Conservation (phyloP, 2,329 filamentous ascomycete species). For the Penicillium sp. region DNA sequence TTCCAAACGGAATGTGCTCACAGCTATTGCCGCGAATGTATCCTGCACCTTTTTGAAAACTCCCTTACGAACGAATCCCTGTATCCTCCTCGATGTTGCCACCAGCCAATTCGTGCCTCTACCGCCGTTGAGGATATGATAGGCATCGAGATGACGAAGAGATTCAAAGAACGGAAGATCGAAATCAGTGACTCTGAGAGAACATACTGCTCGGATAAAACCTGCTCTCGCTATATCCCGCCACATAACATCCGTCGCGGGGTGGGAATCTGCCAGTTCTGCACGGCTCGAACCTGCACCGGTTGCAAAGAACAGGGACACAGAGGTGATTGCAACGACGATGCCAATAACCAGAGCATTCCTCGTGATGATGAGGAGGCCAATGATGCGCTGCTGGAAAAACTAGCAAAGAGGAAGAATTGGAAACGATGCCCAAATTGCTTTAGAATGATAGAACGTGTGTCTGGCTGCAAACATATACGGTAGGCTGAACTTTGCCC, state of each 20-base stretch:
- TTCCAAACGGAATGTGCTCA: background rate
- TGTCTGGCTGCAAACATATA: background rate
- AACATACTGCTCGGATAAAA: background rate
- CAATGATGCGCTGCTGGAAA: background rate
- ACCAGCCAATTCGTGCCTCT: background rate
- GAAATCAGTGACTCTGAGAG: background rate
- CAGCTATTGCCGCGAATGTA: background rate
- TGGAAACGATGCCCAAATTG: slow-evolving; percentile 3
- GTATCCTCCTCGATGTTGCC: slow-evolving; percentile 2
- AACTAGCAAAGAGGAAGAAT: background rate
- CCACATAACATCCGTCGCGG: background rate
- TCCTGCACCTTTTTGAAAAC: background rate
- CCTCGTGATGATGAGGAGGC: background rate
- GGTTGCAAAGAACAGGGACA: background rate
- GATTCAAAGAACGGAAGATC: background rate
- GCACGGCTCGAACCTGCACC: background rate
- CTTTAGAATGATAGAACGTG: background rate
- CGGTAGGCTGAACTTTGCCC: background rate
- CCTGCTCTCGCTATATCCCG: slow-evolving; percentile 1
- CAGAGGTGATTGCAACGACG: background rate
- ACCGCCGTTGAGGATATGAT: background rate
- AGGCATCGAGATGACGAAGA: background rate
- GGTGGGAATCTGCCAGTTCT: background rate
- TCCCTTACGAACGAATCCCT: background rate
- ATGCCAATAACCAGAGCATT: background rate